Evolutionary conservation across 176 grass and related monocot species (phyloP), one percentile per base, ranked within the genome.

Genomic region (Areca catechu): DNA sequence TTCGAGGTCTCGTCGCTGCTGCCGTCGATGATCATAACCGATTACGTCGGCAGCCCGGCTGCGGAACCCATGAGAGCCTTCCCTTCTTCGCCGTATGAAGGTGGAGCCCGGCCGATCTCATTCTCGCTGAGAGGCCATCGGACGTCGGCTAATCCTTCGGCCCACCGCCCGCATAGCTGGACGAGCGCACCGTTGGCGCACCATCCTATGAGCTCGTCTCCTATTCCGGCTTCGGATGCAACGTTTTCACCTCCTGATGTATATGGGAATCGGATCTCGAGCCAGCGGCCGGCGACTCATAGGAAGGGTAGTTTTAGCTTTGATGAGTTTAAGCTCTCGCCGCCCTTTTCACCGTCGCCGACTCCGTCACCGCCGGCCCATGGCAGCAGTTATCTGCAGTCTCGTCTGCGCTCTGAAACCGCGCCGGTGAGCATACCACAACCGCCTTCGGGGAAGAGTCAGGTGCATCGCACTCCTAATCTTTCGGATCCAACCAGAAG

Each of bases 311-410:
- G 48, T 15, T 75, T 23, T 27, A 51, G 50, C 49, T 71, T 76
- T 55, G 79, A 76, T 19, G 72, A 82, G 24, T 72, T 80, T 5
- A 90, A 75, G 61, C 67, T 77, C 57, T 90, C 80, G 7, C 86
- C 86, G 5, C 83, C 91, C 24, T 54, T 80, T 57, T 80, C 70
- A 5, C 62, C 77, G 12, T 98, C 93, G 15, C 72, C 81, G 0
- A 85, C 86, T n/a, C 80, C 87, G 10, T 98, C 93, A 12, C 87
- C 93, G 4, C 93, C 93, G 0, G 79, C 76, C 5, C 85, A 84
- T 61, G 62, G 60, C 1, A 29, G 76, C 70, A 77, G 73, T 22
- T 79, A 85, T 49, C 81, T 78, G 73, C 85, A 83, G 34, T 68
- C 74, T 1, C 78, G 77, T 17, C 62, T 75, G 14, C 69, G 66